These are phyloP conservation scores for Dactylella cylindrospora DNA, from an alignment of 2,329 filamentous ascomycete genomes.

Conservation along the genomic window DNA sequence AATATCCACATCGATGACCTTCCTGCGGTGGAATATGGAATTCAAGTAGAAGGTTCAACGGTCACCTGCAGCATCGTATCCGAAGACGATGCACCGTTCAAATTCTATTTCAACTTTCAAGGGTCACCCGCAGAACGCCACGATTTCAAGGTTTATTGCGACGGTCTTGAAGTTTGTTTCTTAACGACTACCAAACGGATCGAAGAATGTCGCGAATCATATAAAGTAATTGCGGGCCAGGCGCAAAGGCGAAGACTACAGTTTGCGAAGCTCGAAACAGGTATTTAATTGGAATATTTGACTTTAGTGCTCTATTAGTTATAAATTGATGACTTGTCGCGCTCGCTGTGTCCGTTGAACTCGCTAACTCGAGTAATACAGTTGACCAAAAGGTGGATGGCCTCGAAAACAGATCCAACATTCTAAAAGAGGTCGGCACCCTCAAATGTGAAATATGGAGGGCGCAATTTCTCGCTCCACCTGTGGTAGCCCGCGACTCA, in stretches of 20 bases:
- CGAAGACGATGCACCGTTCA: constrained; percentile 17
- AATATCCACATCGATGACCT: constrained; percentile 2
- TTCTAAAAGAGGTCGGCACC: constrained; percentile 9
- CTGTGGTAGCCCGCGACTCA: background rate
- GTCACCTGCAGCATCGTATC: constrained; percentile 18
- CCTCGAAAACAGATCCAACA: constrained; percentile 6
- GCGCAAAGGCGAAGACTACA: background rate
- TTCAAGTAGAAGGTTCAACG: background rate
- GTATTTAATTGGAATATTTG: too few species aligned
- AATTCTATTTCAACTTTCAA: constrained; percentile 12
- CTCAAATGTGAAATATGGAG: constrained; percentile 9
- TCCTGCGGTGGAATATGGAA: constrained; percentile 11
- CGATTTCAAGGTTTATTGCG: background rate
- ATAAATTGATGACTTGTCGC: too few species aligned
- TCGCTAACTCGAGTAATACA: background rate
- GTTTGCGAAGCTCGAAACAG: constrained; percentile 22
- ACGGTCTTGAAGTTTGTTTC: background rate
- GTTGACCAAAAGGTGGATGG: constrained; percentile 15
- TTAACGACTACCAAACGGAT: background rate
- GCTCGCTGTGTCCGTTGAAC: too few species aligned
- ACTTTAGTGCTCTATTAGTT: too few species aligned
- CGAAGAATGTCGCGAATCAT: background rate
- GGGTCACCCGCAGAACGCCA: constrained; percentile 3
- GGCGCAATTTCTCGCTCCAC: background rate
- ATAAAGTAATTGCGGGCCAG: background rate